Evolutionary conservation across 108 stramenopile genomes (phyloP).

Genomic region (Cyclostephanos tholiformis): DNA sequence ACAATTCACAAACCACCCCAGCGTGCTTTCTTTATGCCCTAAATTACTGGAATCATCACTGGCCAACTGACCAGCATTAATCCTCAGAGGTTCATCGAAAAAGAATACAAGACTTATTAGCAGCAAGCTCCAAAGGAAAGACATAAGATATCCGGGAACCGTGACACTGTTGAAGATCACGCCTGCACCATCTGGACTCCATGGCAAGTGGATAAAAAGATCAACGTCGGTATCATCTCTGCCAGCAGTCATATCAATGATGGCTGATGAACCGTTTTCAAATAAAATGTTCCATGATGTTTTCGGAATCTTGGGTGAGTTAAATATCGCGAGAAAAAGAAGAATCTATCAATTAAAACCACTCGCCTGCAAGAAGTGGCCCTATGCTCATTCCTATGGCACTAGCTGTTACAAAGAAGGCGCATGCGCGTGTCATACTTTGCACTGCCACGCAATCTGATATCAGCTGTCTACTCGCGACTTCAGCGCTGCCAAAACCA

Average conservation of each 20-base stretch:
- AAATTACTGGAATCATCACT: background rate
- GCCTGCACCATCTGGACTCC: constrained; percentile 49
- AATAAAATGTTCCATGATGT: background rate
- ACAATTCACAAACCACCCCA: constrained; percentile 7
- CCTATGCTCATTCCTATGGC: constrained; percentile 65
- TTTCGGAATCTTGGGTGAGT: background rate
- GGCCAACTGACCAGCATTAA: constrained; percentile 37
- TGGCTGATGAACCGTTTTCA: constrained; percentile 12
- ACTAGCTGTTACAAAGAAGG: constrained; percentile 58
- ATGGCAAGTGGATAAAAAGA: constrained; percentile 52
- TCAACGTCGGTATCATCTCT: constrained; percentile 53
- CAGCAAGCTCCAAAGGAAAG: constrained; percentile 61
- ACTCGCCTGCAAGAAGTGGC: constrained; percentile 57
- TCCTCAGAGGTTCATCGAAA: constrained; percentile 65
- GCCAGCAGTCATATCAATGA: constrained; percentile 57
- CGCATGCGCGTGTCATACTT: constrained; percentile 65
- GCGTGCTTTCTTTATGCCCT: background rate
- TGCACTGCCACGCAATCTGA: constrained; percentile 54
- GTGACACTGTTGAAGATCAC: constrained; percentile 59
- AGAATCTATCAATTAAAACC: background rate
- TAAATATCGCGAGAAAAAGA: background rate
- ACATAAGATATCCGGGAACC: constrained; percentile 61
- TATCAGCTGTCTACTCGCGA: constrained; percentile 71
- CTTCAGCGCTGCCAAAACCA: constrained; percentile 69
- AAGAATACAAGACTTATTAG: constrained; percentile 48